phyloP scores from a whole-genome alignment of 805 yeast species.

The Candida manassasensis region DNA sequence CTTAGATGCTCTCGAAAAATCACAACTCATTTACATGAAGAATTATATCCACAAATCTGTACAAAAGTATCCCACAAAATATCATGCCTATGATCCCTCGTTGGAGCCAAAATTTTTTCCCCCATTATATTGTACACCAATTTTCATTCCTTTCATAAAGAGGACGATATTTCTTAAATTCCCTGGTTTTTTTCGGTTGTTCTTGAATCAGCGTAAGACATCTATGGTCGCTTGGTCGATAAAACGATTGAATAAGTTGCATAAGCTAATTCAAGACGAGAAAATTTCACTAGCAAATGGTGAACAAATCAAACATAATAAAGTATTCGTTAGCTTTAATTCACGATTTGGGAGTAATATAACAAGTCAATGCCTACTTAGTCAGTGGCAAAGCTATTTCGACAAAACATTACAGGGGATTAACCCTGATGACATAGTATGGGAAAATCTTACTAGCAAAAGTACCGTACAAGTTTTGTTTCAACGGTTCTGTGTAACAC shows the following conservation, averaged over 20 bases:
- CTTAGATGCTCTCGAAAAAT: constrained; percentile 23
- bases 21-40: constrained; percentile 18
- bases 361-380: constrained; percentile 55
- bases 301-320: constrained; percentile 26
- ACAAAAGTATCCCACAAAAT: constrained; percentile 2
- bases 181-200: constrained; percentile 26
- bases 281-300: constrained; percentile 15
- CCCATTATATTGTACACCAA: constrained; percentile 22
- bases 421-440: constrained; percentile 63
- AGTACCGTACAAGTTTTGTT: constrained; percentile 32
- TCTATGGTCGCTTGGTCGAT: constrained; percentile 26
- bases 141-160: constrained; percentile 17
- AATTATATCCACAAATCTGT: constrained; percentile 7
- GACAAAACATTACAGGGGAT: constrained; percentile 46
- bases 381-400: constrained; percentile 39
- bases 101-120: constrained; percentile 24
- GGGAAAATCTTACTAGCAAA: constrained; percentile 54
- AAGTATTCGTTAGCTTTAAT: constrained; percentile 61
- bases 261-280: constrained; percentile 15
- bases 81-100: constrained; percentile 1
- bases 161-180: constrained; percentile 17
- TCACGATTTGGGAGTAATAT: constrained; percentile 54
- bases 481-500: constrained; percentile 41
- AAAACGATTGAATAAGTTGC: constrained; percentile 12
- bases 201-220: constrained; percentile 18